These are phyloP conservation scores for Tricholoma bakamatsutake DNA, from an alignment of 768 basidiomycete species.

Conservation along the genomic window DNA sequence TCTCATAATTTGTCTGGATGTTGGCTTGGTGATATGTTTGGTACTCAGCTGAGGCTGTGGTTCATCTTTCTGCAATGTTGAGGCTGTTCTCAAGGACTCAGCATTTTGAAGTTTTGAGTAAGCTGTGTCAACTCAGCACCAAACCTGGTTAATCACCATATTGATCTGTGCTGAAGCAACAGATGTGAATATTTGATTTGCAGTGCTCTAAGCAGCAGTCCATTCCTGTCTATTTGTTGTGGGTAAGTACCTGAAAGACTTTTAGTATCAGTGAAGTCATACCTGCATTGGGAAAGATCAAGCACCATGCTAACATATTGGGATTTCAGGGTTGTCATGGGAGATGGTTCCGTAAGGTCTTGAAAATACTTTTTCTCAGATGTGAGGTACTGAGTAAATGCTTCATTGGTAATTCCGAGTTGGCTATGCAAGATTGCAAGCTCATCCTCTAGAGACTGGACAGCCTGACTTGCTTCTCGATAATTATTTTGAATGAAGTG, in stretches of 20 bases:
- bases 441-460: not conserved
- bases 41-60: not conserved
- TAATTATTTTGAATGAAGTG: no score
- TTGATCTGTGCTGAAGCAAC: not conserved
- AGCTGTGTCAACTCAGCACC: not conserved
- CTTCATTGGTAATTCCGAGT: not conserved
- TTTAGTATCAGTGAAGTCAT: not conserved
- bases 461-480: no score
- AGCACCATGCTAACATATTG: not conserved
- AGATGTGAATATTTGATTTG: not conserved
- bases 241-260: not conserved
- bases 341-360: no score
- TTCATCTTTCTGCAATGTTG: slow-evolving; percentile 1
- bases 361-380: not conserved
- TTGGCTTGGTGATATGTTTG: not conserved
- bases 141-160: not conserved
- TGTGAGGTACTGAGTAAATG: not conserved
- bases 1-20: not conserved
- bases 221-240: slow-evolving; percentile 1
- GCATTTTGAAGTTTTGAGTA: no score
- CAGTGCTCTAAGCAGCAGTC: not conserved
- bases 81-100: no score
- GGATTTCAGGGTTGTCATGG: no score
- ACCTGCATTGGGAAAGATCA: slow-evolving; percentile 1
- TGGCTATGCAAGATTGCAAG: not conserved